These are phyloP conservation scores for Dichotomocladium elegans DNA, from an alignment of 371 early-diverging fungal species.

Conservation along the genomic window DNA sequence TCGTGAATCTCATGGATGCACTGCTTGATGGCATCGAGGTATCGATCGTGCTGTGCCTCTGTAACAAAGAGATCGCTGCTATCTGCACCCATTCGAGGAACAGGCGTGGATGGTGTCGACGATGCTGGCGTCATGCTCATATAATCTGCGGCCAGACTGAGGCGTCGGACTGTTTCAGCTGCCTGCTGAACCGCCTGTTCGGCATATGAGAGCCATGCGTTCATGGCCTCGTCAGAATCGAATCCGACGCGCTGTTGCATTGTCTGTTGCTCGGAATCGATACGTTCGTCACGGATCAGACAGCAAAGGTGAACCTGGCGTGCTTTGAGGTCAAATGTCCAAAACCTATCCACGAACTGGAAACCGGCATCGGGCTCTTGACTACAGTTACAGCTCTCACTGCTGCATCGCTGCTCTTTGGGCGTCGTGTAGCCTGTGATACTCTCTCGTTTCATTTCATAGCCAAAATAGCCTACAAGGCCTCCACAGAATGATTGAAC, in stretches of 20 bases:
- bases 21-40: constrained; percentile 61
- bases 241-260: too few species aligned
- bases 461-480: constrained; percentile 88
- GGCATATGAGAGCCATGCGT: constrained; percentile 21
- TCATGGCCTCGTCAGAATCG: constrained; percentile 6
- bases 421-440: constrained; percentile 53
- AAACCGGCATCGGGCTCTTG: constrained; percentile 80
- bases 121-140: constrained; percentile 6
- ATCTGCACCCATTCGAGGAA: constrained; percentile 1
- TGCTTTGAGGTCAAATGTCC: constrained; percentile 69
- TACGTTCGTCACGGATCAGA: constrained; percentile 20
- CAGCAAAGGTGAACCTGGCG: constrained; percentile 45
- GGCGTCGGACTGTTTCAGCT: not conserved
- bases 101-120: constrained; percentile 27
- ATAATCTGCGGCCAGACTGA: constrained; percentile 6
- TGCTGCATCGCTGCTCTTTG: constrained; percentile 31
- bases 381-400: constrained; percentile 31
- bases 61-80: constrained; percentile 31
- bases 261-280: too few species aligned
- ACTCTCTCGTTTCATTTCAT: constrained; percentile 89
- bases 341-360: constrained; percentile 75
- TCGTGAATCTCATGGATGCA: constrained; percentile 68
- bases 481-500: constrained; percentile 69
- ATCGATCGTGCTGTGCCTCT: constrained; percentile 45
- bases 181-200: constrained; percentile 1